Evolutionary conservation across 2,329 filamentous ascomycete genomes (phyloP).

Genomic region (Nemania bipapillata): DNA sequence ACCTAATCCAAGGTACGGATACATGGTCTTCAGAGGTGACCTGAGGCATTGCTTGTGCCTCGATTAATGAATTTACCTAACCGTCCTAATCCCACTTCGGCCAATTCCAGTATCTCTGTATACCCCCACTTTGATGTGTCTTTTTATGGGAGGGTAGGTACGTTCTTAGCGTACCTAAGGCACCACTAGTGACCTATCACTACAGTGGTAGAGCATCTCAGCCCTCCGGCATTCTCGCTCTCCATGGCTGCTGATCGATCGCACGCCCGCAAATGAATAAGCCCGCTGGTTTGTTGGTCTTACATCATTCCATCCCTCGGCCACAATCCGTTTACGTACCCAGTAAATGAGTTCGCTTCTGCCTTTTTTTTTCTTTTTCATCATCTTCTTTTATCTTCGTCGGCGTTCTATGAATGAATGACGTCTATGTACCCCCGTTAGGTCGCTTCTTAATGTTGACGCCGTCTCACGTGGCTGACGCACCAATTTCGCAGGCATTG

Average conservation of each 20-base stretch:
- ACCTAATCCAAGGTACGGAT: not conserved
- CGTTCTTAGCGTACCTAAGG: too few species aligned
- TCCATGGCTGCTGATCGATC: conserved; percentile 22
- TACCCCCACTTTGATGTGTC: not conserved
- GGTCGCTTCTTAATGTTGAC: conserved; percentile 22
- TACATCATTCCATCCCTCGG: conserved; percentile 34
- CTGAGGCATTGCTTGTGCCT: conserved; percentile 9
- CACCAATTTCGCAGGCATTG: conserved; percentile 32
- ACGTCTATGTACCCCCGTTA: conserved; percentile 9
- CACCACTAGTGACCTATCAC: too few species aligned
- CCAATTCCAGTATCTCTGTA: conserved; percentile 6
- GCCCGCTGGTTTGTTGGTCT: conserved; percentile 29
- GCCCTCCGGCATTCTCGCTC: conserved; percentile 9
- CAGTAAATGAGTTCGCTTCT: not conserved
- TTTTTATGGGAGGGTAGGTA: not conserved
- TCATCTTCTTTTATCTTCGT: not conserved
- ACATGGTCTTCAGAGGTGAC: not conserved
- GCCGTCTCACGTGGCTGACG: conserved; percentile 36
- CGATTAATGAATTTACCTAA: conserved; percentile 20
- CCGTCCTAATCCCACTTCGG: not conserved
- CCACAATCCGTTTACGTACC: conserved; percentile 9
- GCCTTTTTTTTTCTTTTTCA: conserved; percentile 13
- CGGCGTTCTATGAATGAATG: conserved; percentile 3
- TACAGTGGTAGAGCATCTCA: conserved; percentile 3
- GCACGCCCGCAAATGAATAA: conserved; percentile 16